A percentile compares a stretch with the other conserved stretches of the same genome.
Conservation (phyloP, 306 rosid species). For the Cicer pinnatifidum region DNA sequence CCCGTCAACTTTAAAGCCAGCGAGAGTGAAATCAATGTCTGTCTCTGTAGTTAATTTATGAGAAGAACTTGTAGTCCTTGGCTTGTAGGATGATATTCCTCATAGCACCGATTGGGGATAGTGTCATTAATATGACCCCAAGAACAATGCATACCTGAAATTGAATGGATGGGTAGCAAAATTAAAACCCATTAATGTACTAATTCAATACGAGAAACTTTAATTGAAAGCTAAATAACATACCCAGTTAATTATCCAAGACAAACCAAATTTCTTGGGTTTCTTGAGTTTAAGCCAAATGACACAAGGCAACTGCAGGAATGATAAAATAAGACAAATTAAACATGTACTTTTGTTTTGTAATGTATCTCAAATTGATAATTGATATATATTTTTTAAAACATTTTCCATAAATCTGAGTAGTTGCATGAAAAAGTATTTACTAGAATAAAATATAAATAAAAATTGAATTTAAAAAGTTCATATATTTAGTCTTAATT, state of each 20-base stretch:
- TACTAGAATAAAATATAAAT: too few species aligned
- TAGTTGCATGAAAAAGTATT: not conserved
- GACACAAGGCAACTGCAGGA: conserved; percentile 78
- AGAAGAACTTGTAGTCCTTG: conserved; percentile 66
- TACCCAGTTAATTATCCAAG: conserved; percentile 82
- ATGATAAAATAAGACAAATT: not conserved
- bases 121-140: conserved; percentile 60
- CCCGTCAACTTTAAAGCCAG: not conserved
- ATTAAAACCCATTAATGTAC: not conserved
- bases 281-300: conserved; percentile 74
- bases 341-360: not conserved
- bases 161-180: too few species aligned
- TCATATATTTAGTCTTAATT: too few species aligned
- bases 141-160: conserved; percentile 65
- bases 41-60: conserved; percentile 41
- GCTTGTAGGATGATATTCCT: conserved; percentile 63
- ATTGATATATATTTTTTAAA: not conserved
- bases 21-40: not conserved
- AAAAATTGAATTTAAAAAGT: too few species aligned
- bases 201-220: not conserved
- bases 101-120: conserved; percentile 79
- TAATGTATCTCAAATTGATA: not conserved
- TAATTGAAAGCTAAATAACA: not conserved
- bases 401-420: not conserved
- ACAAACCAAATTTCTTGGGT: conserved; percentile 59